These are phyloP conservation scores for Backusella tarrabulga DNA, from an alignment of 192 early-diverging fungal genomes.

Conservation along the genomic window DNA sequence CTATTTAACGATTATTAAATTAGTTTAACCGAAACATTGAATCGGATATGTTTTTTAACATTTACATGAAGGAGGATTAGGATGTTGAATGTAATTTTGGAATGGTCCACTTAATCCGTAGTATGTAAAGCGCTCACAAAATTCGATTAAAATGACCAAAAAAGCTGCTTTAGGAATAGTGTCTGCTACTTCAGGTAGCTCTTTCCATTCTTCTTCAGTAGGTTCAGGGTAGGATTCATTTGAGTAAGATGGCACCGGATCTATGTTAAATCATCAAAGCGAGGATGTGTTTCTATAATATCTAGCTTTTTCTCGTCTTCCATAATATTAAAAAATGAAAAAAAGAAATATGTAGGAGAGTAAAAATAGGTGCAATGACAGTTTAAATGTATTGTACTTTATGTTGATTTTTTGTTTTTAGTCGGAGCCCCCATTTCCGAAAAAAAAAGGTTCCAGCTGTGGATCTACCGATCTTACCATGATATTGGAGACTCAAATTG, in stretches of 20 bases:
- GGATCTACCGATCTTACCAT: not conserved
- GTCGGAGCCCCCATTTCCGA: not conserved
- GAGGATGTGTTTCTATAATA: not conserved
- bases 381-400: not conserved
- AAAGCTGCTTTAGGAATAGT: constrained; percentile 53
- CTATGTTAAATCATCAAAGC: not conserved
- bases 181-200: constrained; percentile 60
- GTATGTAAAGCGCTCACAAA: constrained; percentile 67
- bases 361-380: not conserved
- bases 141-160: constrained; percentile 57
- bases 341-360: not conserved
- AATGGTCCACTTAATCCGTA: constrained; percentile 61
- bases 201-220: constrained; percentile 58
- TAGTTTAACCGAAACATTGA: not conserved
- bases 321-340: not conserved
- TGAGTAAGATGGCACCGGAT: not conserved
- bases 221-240: constrained; percentile 33
- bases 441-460: not conserved
- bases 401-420: not conserved
- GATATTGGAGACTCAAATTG: not conserved
- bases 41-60: not conserved
- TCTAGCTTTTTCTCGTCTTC: constrained; percentile 4
- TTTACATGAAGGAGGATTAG: constrained; percentile 28
- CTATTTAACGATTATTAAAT: constrained; percentile 2
- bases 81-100: constrained; percentile 39